Percentiles rank a stretch among this genome's conserved stretches.
phyloP scores from a whole-genome alignment of 768 basidiomycete genomes.

The Suillus variegatus region DNA sequence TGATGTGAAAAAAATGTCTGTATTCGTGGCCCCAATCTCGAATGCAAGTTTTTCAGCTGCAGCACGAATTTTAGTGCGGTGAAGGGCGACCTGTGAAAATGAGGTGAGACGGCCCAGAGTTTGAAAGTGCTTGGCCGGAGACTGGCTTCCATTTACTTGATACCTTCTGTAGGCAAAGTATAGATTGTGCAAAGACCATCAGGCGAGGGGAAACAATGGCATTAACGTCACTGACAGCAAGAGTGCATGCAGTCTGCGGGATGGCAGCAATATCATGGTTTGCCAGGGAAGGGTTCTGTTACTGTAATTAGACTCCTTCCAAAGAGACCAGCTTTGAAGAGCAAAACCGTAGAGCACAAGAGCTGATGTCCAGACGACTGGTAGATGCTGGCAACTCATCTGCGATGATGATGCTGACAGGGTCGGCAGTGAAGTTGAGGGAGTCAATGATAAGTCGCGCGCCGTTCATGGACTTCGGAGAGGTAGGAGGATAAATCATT shows the following conservation, averaged over 20 bases:
- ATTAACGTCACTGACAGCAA: constrained; percentile 43
- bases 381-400: constrained; percentile 17
- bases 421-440: constrained; percentile 19
- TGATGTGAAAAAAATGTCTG: constrained; percentile 40
- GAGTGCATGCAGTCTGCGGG: constrained; percentile 29
- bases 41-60: constrained; percentile 71
- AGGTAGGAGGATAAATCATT: constrained; percentile 17
- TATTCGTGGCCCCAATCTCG: constrained; percentile 50
- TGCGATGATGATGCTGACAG: constrained; percentile 1
- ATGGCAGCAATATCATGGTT: constrained; percentile 8
- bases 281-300: constrained; percentile 17
- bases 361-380: constrained; percentile 16
- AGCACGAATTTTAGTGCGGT: constrained; percentile 54
- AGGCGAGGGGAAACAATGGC: constrained; percentile 56
- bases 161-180: constrained; percentile 52
- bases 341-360: constrained; percentile 23
- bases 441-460: constrained; percentile 17
- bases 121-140: constrained; percentile 5
- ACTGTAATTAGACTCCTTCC: constrained; percentile 12
- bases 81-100: constrained; percentile 46
- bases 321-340: constrained; percentile 10
- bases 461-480: constrained; percentile 9
- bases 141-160: constrained; percentile 11
- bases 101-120: constrained; percentile 19
- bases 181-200: constrained; percentile 57